Evolutionary conservation across 345 rosid species (phyloP).

Genomic region (Cardamine occulta): DNA sequence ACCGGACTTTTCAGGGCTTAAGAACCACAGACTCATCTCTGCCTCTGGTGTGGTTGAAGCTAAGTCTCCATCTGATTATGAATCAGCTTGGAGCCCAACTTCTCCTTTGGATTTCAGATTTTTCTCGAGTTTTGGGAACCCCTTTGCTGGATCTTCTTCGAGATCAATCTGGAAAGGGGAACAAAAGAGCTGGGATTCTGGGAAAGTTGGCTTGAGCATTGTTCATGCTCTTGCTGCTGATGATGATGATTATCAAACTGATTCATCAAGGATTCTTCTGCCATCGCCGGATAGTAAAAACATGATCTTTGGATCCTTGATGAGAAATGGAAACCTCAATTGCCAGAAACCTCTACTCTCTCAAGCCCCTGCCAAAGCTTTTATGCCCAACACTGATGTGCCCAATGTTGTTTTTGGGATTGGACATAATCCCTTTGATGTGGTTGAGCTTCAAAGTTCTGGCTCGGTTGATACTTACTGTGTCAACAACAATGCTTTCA

Average conservation of each 20-base stretch:
- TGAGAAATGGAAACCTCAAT: constrained; percentile 50
- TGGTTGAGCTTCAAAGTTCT: constrained; percentile 8
- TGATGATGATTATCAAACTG: constrained; percentile 34
- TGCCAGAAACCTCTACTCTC: constrained; percentile 43
- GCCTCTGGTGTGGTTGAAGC: constrained; percentile 67
- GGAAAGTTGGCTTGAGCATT: constrained; percentile 84
- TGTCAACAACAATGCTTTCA: constrained; percentile 23
- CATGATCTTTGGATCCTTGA: constrained; percentile 65
- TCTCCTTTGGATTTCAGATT: constrained; percentile 82
- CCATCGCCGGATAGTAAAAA: constrained; percentile 48
- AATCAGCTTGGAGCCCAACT: constrained; percentile 81
- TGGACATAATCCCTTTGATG: constrained; percentile 6
- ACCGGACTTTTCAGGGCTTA: constrained; percentile 38
- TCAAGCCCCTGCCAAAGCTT: constrained; percentile 36
- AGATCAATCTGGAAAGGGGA: constrained; percentile 30
- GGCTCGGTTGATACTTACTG: neutral
- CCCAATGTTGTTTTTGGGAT: constrained; percentile 1
- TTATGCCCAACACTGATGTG: constrained; percentile 41
- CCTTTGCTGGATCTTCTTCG: constrained; percentile 49
- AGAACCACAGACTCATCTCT: constrained; percentile 50
- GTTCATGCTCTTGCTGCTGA: constrained; percentile 65
- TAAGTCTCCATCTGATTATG: constrained; percentile 65
- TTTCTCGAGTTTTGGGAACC: constrained; percentile 57
- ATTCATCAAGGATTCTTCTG: constrained; percentile 31
- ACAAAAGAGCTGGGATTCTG: constrained; percentile 75